Evolutionary conservation across 2,329 filamentous ascomycete species (phyloP).

Genomic region (Microdochium bolleyi): DNA sequence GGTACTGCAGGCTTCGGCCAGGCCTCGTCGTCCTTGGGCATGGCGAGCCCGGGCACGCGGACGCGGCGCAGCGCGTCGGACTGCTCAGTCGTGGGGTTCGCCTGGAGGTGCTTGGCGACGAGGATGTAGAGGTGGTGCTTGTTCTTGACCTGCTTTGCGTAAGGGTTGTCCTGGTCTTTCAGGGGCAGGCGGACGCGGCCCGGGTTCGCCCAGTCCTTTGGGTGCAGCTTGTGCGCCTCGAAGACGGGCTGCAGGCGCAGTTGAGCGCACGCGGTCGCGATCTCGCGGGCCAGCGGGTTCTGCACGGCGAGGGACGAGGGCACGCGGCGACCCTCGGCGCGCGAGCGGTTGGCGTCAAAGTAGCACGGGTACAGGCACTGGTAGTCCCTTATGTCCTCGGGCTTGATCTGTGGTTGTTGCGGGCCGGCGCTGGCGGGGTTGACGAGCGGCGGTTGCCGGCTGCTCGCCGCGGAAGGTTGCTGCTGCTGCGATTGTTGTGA

Average conservation of each 20-base stretch:
- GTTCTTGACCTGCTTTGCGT: constrained; percentile 46
- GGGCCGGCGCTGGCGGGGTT: constrained; percentile 29
- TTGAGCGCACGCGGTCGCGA: constrained; percentile 74
- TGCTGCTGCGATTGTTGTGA: constrained; percentile 7
- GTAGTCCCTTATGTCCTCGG: constrained; percentile 61
- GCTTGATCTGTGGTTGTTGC: constrained; percentile 31
- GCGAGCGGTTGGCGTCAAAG: constrained; percentile 71
- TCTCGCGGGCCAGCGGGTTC: constrained; percentile 83
- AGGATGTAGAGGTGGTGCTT: constrained; percentile 85
- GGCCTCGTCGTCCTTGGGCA: constrained; percentile 54
- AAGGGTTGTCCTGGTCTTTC: constrained; percentile 27
- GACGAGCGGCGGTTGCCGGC: constrained; percentile 14
- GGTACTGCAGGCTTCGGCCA: constrained; percentile 70
- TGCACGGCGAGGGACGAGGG: constrained; percentile 61
- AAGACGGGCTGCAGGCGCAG: constrained; percentile 69
- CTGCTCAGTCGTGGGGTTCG: constrained; percentile 68
- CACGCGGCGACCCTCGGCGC: constrained; percentile 77
- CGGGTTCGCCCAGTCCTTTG: constrained; percentile 96
- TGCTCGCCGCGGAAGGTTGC: constrained; percentile 5
- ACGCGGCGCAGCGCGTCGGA: constrained; percentile 59
- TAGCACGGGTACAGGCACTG: constrained; percentile 93
- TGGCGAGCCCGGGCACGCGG: constrained; percentile 62
- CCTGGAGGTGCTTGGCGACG: constrained; percentile 67
- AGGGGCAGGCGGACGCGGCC: constrained; percentile 78
- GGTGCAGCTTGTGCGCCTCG: constrained; percentile 87